phyloP scores from a whole-genome alignment of 176 grass and related monocot species.

The maize (Zea mays) region Zm-B73-REFERENCE-NAM-5.0 NC_050101.1:91802001-91802500 shows the following conservation, averaged over 20 bases:
- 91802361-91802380: constrained; percentile 28
- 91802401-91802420: constrained; percentile 20
- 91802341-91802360: constrained; percentile 85
- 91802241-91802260: constrained; percentile 60
- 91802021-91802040: background rate
- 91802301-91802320: constrained; percentile 75
- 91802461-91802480: constrained; percentile 78
- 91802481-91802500: constrained; percentile 99
- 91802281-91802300: constrained; percentile 53
- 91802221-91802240: constrained; percentile 65
- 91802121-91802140: background rate
- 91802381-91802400: constrained; percentile 30
- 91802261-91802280: constrained; percentile 44
- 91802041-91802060: background rate
- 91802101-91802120: background rate
- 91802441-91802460: constrained; percentile 85
- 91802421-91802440: constrained; percentile 45
- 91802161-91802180: background rate
- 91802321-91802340: constrained; percentile 80
- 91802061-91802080: background rate
- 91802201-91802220: background rate
- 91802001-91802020: background rate
- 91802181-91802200: background rate
- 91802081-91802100: background rate
- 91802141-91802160: background rate